phyloP scores from a whole-genome alignment of 129 eudicot genomes.

The Deinandra increscens region DNA sequence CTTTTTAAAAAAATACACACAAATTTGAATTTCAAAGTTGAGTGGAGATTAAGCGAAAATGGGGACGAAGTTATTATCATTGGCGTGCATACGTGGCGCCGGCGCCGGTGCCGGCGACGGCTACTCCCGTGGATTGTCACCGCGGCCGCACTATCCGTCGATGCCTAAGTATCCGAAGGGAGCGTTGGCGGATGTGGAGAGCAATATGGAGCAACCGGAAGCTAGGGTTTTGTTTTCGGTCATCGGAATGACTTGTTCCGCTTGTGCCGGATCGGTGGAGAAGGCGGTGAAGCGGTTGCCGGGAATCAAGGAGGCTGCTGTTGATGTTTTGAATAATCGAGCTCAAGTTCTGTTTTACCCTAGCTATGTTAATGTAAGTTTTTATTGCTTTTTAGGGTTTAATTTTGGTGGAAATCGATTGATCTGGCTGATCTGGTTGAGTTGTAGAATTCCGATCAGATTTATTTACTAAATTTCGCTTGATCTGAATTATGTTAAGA shows the following conservation, averaged over 20 bases:
- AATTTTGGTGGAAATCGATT: neutral
- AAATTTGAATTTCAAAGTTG: neutral
- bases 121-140: conserved; percentile 44
- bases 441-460: too few relatives aligned
- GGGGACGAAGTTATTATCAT: conserved; percentile 62
- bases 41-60: conserved; percentile 24
- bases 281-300: conserved; percentile 89
- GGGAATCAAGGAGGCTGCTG: conserved; percentile 85
- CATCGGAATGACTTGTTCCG: conserved; percentile 85
- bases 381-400: neutral
- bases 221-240: conserved; percentile 65
- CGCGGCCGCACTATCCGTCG: conserved; percentile 85
- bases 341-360: conserved; percentile 88
- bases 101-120: conserved; percentile 43
- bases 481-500: neutral
- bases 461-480: neutral
- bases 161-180: conserved; percentile 94
- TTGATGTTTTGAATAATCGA: conserved; percentile 76
- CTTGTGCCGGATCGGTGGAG: conserved; percentile 94
- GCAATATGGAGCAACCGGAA: conserved; percentile 38
- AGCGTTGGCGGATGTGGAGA: conserved; percentile 45
- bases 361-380: conserved; percentile 60
- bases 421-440: neutral
- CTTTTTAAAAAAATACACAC: neutral
- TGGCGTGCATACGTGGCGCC: conserved; percentile 61